A percentile compares a stretch with the other conserved stretches of the same genome.
Conservation (phyloP, 2,329 filamentous ascomycete species). For the Daldinia sp. region DNA sequence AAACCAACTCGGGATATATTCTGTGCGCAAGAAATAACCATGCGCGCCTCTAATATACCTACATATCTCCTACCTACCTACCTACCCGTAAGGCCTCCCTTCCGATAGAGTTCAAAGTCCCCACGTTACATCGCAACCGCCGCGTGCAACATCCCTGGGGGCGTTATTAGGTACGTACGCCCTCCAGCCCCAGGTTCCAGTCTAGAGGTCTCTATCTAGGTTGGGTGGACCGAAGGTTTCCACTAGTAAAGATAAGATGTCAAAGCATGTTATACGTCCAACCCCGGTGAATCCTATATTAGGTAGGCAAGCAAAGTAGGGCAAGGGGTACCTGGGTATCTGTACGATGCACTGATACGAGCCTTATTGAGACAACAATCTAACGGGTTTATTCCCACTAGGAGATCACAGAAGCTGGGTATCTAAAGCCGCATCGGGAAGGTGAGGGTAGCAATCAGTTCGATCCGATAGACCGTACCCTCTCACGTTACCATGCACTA, state of each 20-base stretch:
- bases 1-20: neutral
- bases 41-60: slow-evolving; percentile 24
- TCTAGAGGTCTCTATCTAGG: slow-evolving; percentile 2
- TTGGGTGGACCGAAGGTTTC: slow-evolving; percentile 4
- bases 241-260: slow-evolving; percentile 30
- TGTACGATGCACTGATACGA: slow-evolving; percentile 19
- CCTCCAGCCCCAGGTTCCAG: slow-evolving; percentile 12
- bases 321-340: slow-evolving; percentile 5
- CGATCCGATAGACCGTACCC: slow-evolving; percentile 3
- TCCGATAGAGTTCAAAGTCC: slow-evolving; percentile 4
- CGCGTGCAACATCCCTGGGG: slow-evolving; percentile 21
- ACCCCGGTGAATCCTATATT: slow-evolving; percentile 6
- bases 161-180: too few species aligned
- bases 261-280: slow-evolving; percentile 15
- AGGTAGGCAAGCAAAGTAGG: slow-evolving; percentile 1
- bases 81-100: neutral
- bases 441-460: slow-evolving; percentile 25
- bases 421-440: slow-evolving; percentile 28
- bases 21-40: neutral
- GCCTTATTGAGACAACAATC: slow-evolving; percentile 3
- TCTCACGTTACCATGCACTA: neutral
- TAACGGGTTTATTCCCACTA: slow-evolving; percentile 15
- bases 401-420: slow-evolving; percentile 3
- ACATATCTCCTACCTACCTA: too few species aligned
- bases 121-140: slow-evolving; percentile 24